A percentile compares a stretch with the other conserved stretches of the same genome.
phyloP scores from a whole-genome alignment of 345 rosid genomes.

The Luvunga scandens region DNA sequence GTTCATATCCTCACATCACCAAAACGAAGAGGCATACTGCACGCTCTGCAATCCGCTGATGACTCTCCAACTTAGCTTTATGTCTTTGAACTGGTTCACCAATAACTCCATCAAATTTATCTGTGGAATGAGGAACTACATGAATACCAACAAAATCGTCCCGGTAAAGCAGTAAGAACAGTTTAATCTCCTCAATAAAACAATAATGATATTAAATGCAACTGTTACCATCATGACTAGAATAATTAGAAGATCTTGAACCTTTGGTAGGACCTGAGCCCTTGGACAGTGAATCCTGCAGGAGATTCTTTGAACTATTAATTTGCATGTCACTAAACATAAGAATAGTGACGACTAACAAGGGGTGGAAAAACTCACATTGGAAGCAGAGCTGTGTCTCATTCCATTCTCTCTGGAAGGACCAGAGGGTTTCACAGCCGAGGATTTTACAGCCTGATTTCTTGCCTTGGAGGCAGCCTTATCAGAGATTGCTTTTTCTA shows the following conservation, averaged over 20 bases:
- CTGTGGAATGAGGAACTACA: conserved; percentile 31
- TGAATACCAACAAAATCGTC: conserved; percentile 15
- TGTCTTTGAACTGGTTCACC: conserved; percentile 62
- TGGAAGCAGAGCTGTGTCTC: conserved; percentile 37
- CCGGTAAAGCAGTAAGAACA: neutral
- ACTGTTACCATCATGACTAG: conserved; percentile 40
- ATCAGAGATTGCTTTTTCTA: conserved; percentile 79
- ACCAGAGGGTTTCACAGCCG: conserved; percentile 47
- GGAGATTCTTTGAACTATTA: conserved; percentile 13
- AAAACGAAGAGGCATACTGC: conserved; percentile 50
- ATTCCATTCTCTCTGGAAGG: conserved; percentile 41
- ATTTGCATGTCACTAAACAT: neutral
- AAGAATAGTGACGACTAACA: neutral
- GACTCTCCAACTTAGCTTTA: conserved; percentile 70
- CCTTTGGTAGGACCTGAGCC: conserved; percentile 43
- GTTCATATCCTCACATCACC: neutral
- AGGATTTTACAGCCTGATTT: conserved; percentile 46
- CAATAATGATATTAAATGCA: neutral
- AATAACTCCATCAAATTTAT: conserved; percentile 35
- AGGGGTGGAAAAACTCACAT: conserved; percentile 39
- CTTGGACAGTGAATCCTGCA: conserved; percentile 59
- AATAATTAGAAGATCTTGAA: conserved; percentile 33
- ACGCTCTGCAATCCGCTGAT: conserved; percentile 79
- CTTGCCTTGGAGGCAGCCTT: conserved; percentile 46
- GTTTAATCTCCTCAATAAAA: neutral